These are phyloP conservation scores for Metschnikowia shivogae DNA, from an alignment of 805 yeast genomes.

Conservation along the genomic window DNA sequence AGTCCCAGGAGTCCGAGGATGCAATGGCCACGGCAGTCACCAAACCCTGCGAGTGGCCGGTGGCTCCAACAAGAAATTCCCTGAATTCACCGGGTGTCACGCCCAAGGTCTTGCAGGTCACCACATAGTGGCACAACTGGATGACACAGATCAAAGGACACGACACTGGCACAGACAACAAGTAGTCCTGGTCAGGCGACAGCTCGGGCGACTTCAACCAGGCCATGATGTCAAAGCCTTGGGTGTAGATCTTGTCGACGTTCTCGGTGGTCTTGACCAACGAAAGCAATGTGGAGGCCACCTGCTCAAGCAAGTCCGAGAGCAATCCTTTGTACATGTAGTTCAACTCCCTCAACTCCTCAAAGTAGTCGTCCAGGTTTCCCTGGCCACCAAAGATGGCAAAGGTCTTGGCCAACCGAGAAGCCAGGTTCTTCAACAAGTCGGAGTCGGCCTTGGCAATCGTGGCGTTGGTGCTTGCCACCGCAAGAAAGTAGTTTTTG, in stretches of 20 bases:
- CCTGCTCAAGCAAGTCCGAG: conserved; percentile 62
- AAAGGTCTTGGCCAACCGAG: conserved; percentile 55
- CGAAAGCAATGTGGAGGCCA: conserved; percentile 63
- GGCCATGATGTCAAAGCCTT: conserved; percentile 81
- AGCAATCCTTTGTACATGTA: conserved; percentile 72
- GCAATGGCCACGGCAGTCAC: conserved; percentile 92
- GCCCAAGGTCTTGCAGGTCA: conserved; percentile 81
- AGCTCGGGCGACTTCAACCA: conserved; percentile 86
- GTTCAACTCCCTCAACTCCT: conserved; percentile 86
- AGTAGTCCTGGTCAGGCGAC: conserved; percentile 86
- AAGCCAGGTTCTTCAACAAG: conserved; percentile 59
- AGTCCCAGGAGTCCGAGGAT: conserved; percentile 75
- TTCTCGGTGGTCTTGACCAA: conserved; percentile 70
- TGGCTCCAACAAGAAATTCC: conserved; percentile 63
- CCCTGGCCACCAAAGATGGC: conserved; percentile 99
- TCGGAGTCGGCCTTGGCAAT: conserved; percentile 31
- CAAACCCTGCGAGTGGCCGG: conserved; percentile 90
- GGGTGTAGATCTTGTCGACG: conserved; percentile 84
- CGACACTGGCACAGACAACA: conserved; percentile 86
- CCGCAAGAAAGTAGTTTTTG: conserved; percentile 62
- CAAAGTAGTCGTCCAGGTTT: conserved; percentile 95
- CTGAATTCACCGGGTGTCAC: conserved; percentile 86
- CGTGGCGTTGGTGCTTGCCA: conserved; percentile 25
- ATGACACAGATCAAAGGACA: conserved; percentile 97
- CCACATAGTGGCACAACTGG: conserved; percentile 89